Evolutionary conservation across 495 filamentous ascomycete genomes (phyloP).

Genomic region (Platismatia glauca): DNA sequence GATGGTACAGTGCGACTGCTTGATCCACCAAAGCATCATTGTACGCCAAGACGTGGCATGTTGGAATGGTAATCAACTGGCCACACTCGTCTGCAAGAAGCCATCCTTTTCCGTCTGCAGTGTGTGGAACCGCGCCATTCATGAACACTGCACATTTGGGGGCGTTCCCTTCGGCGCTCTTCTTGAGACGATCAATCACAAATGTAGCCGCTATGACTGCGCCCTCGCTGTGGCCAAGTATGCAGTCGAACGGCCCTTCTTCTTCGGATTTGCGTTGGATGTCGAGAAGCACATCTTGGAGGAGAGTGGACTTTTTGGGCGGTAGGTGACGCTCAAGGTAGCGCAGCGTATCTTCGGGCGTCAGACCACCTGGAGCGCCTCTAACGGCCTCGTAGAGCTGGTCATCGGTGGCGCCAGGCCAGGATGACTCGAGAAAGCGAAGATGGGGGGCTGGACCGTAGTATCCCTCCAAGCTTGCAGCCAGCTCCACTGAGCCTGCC

Average conservation of each 20-base stretch:
- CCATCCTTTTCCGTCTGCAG: neutral
- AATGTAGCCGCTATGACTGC: constrained; percentile 4
- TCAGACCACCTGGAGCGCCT: neutral
- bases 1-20: constrained; percentile 46
- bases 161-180: neutral
- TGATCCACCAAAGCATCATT: constrained; percentile 46
- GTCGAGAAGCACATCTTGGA: neutral
- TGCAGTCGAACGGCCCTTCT: constrained; percentile 6
- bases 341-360: neutral
- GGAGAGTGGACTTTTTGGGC: neutral
- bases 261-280: neutral
- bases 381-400: neutral
- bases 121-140: neutral
- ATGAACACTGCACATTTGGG: constrained; percentile 9
- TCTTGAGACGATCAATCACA: neutral
- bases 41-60: constrained; percentile 49
- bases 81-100: constrained; percentile 40
- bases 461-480: neutral
- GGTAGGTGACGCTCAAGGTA: neutral
- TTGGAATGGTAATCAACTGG: constrained; percentile 41
- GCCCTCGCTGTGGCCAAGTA: constrained; percentile 4
- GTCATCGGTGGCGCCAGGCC: neutral
- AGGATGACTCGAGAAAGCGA: constrained; percentile 1
- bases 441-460: neutral
- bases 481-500: neutral